These are phyloP conservation scores for Aspergillus eucalypticola DNA, from an alignment of 2,329 filamentous ascomycete species.

Conservation along the genomic window DNA sequence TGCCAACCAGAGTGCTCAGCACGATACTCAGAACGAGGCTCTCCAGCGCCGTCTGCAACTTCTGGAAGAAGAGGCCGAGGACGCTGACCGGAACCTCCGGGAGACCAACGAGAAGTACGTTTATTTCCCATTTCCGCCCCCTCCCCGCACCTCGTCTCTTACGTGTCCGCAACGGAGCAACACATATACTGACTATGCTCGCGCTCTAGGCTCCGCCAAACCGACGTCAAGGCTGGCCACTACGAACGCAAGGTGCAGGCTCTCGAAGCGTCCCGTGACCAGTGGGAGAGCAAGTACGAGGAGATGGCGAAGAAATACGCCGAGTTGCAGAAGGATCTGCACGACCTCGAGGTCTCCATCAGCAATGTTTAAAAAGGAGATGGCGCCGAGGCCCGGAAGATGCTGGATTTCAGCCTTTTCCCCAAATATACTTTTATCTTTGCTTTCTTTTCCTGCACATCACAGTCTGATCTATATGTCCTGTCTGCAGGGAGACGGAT, in stretches of 20 bases:
- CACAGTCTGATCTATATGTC: conserved; percentile 28
- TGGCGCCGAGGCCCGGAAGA: conserved; percentile 30
- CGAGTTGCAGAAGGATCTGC: conserved; percentile 81
- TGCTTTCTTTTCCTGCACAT: conserved; percentile 23
- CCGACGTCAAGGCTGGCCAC: conserved; percentile 98
- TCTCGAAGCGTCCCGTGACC: conserved; percentile 84
- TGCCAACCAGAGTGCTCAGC: conserved; percentile 77
- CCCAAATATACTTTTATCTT: conserved; percentile 27
- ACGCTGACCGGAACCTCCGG: conserved; percentile 91
- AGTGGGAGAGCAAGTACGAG: conserved; percentile 98
- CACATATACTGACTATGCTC: conserved; percentile 22
- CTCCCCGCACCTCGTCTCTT: background rate
- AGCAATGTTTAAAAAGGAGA: conserved; percentile 74
- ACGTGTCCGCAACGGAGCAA: background rate
- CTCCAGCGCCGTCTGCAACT: conserved; percentile 90
- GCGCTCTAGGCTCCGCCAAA: conserved; percentile 80
- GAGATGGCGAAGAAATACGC: conserved; percentile 92
- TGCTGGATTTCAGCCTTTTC: conserved; percentile 31
- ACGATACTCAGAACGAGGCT: conserved; percentile 87
- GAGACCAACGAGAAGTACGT: conserved; percentile 98
- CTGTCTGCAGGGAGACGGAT: conserved; percentile 18
- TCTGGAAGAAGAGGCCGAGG: conserved; percentile 96
- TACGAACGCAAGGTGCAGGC: conserved; percentile 99
- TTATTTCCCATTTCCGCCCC: background rate
- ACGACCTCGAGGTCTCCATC: conserved; percentile 88